These are phyloP conservation scores for Aquanectria penicillioides DNA, from an alignment of 2,329 filamentous ascomycete species.

Conservation along the genomic window DNA sequence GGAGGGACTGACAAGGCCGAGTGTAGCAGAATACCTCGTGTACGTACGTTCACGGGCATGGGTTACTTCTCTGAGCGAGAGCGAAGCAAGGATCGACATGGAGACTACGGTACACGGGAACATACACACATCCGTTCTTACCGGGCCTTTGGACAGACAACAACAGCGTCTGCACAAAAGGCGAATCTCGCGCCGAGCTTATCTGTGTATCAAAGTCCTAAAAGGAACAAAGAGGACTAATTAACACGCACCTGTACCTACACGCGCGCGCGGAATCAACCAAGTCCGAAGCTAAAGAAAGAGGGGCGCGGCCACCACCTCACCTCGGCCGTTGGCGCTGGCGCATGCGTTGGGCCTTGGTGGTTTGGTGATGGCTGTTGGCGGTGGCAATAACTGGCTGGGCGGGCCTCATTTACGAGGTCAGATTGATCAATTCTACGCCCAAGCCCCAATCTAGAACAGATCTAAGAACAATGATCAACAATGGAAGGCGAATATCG, in stretches of 20 bases:
- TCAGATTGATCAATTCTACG: constrained; percentile 1
- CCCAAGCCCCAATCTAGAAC: constrained; percentile 1
- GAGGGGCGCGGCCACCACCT: constrained; percentile 15
- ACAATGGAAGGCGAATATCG: background rate
- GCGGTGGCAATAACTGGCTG: constrained; percentile 4
- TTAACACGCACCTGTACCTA: background rate
- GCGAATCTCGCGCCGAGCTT: background rate
- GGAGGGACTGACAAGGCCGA: constrained; percentile 11
- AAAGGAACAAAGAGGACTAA: background rate
- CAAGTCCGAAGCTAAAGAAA: constrained; percentile 14
- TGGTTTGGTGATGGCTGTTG: background rate
- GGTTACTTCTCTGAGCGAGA: background rate
- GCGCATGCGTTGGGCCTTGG: background rate
- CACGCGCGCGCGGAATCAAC: constrained; percentile 17
- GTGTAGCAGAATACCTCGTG: constrained; percentile 8
- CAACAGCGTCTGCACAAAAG: background rate
- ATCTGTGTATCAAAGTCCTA: background rate
- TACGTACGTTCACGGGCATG: constrained; percentile 4
- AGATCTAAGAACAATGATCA: background rate
- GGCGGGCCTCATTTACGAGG: constrained; percentile 6
- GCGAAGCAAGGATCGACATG: constrained; percentile 14
- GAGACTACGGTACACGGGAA: constrained; percentile 5
- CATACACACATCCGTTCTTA: background rate
- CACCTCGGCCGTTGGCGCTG: constrained; percentile 6
- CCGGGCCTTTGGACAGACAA: background rate